Conservation (phyloP, 176 grass and related monocot genomes). For the Eleusine coracana region DNA sequence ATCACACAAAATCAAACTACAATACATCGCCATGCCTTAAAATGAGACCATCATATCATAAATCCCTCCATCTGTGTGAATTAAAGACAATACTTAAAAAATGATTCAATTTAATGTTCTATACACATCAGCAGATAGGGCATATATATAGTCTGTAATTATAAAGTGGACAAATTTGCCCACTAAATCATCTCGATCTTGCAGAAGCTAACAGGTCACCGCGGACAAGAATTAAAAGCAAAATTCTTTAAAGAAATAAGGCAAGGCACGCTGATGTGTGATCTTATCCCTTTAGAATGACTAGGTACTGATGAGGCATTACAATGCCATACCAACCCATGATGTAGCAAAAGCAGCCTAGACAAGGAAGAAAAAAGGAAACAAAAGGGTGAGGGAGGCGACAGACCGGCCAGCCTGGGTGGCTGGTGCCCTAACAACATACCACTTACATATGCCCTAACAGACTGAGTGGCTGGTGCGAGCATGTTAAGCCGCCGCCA, state of each 20-base stretch:
- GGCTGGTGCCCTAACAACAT: neutral
- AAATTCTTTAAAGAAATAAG: neutral
- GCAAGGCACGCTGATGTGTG: neutral
- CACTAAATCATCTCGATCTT: neutral
- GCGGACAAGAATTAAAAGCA: neutral
- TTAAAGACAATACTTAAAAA: neutral
- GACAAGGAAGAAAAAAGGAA: neutral
- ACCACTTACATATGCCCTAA: neutral
- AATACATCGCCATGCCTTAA: neutral
- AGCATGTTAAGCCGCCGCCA: neutral
- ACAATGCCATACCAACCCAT: neutral
- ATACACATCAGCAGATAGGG: constrained; percentile 4
- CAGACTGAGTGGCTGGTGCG: neutral
- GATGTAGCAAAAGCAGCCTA: neutral
- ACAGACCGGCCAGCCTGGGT: neutral
- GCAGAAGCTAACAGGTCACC: neutral
- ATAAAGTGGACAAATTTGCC: neutral
- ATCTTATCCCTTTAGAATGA: too few relatives aligned
- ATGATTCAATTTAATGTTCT: too few relatives aligned
- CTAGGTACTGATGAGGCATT: neutral
- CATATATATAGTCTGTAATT: neutral
- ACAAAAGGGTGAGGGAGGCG: neutral
- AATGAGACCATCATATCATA: constrained; percentile 19
- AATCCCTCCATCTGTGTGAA: neutral
- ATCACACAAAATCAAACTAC: neutral